phyloP scores from a whole-genome alignment of 306 rosid genomes.

The Hippophae tibetana region DNA sequence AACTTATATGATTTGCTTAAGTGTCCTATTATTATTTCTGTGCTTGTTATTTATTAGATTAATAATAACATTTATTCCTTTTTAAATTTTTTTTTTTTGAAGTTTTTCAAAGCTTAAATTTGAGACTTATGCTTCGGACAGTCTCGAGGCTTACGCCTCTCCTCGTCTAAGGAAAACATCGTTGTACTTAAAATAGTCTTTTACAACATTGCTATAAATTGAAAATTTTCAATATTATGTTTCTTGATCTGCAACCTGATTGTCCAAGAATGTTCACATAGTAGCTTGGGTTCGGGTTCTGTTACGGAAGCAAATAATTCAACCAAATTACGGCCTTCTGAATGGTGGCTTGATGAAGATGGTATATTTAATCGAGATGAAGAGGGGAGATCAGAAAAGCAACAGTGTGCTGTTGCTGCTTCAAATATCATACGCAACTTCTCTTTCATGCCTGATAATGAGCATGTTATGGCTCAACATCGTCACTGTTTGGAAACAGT shows the following conservation, averaged over 20 bases:
- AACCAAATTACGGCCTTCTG: conserved; percentile 49
- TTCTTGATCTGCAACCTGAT: conserved; percentile 25
- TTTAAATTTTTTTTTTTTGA: no score
- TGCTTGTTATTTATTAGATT: no score
- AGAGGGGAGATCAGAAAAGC: conserved; percentile 85
- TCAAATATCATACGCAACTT: conserved; percentile 90
- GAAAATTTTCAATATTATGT: neutral
- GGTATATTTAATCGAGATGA: conserved; percentile 84
- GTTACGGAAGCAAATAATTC: conserved; percentile 31
- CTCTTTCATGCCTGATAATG: conserved; percentile 99
- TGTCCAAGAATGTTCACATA: conserved; percentile 14
- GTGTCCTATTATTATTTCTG: no score
- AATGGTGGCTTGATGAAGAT: conserved; percentile 88
- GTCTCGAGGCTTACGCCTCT: no score
- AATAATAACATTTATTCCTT: no score
- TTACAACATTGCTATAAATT: no score
- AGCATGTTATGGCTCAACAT: conserved; percentile 82
- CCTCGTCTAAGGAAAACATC: no score
- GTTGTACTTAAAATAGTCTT: no score
- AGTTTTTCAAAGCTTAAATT: no score
- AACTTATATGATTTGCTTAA: no score
- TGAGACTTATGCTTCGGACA: no score
- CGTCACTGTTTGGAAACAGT: conserved; percentile 91
- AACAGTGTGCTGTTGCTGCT: conserved; percentile 86
- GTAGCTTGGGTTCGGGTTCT: conserved; percentile 52